phyloP scores from a whole-genome alignment of 805 yeast genomes.

The Ogataea ganodermae region DNA sequence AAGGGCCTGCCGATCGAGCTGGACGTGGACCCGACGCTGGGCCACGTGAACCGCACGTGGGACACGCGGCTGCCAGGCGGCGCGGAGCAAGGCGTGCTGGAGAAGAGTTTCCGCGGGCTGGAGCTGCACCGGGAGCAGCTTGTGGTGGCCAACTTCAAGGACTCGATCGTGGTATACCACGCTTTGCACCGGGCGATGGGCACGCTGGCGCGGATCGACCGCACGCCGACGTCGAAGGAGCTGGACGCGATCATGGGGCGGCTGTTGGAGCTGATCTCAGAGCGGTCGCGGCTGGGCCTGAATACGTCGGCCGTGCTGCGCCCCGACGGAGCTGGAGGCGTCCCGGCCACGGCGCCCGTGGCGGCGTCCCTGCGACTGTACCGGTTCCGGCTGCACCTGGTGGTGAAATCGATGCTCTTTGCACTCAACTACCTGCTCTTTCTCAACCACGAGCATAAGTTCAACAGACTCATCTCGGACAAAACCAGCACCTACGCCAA shows the following conservation, averaged over 20 bases:
- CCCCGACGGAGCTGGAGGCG: conserved; percentile 9
- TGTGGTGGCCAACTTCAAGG: conserved; percentile 49
- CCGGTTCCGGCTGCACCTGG: conserved; percentile 35
- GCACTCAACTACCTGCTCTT: conserved; percentile 50
- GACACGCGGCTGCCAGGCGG: conserved; percentile 42
- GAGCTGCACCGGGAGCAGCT: conserved; percentile 42
- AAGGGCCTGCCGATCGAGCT: conserved; percentile 40
- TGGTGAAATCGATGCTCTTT: conserved; percentile 50
- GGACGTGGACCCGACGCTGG: conserved; percentile 39
- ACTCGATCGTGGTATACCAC: conserved; percentile 48
- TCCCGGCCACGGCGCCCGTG: conserved; percentile 13
- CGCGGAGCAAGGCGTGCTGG: conserved; percentile 38
- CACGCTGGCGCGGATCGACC: conserved; percentile 36
- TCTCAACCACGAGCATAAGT: conserved; percentile 40
- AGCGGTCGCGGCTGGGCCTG: conserved; percentile 31
- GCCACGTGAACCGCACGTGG: conserved; percentile 37
- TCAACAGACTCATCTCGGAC: conserved; percentile 34
- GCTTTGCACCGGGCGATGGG: conserved; percentile 44
- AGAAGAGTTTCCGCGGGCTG: conserved; percentile 35
- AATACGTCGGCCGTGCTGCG: conserved; percentile 28
- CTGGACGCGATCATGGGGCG: conserved; percentile 33
- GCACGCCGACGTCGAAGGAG: conserved; percentile 36
- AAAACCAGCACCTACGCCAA: conserved; percentile 32
- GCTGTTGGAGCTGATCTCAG: conserved; percentile 33
- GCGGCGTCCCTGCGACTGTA: conserved; percentile 28